A percentile compares a stretch with the other conserved stretches of the same genome.
These are phyloP conservation scores for Podospora pseudocomata DNA, from an alignment of 495 filamentous ascomycete genomes.

Conservation along the genomic window DNA sequence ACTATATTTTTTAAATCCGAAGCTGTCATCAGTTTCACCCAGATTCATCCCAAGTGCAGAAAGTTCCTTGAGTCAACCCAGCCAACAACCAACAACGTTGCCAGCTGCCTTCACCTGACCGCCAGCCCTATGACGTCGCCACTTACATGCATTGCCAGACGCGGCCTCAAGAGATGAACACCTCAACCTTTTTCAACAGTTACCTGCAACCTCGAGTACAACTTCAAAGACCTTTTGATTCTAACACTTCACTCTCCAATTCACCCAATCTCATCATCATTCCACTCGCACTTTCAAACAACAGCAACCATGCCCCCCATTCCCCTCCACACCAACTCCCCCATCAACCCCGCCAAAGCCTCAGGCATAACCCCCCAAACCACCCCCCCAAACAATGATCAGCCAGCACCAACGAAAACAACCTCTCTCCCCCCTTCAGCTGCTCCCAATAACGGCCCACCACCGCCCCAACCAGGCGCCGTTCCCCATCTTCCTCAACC, in stretches of 20 bases:
- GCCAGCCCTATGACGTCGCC: slow-evolving; percentile 29
- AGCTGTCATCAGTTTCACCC: not conserved
- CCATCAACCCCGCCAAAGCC: slow-evolving; percentile 54
- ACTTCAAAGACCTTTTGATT: slow-evolving; percentile 4
- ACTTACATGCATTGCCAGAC: slow-evolving; percentile 15
- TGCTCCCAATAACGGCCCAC: slow-evolving; percentile 32
- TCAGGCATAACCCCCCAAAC: slow-evolving; percentile 50
- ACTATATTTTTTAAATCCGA: not conserved
- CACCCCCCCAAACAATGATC: slow-evolving; percentile 35
- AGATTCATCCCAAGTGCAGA: not conserved
- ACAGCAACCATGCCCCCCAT: slow-evolving; percentile 52
- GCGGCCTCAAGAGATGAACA: slow-evolving; percentile 3
- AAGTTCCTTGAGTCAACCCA: not conserved
- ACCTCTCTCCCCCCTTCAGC: slow-evolving; percentile 27
- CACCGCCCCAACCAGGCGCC: slow-evolving; percentile 59
- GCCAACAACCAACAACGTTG: not conserved
- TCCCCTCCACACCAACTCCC: slow-evolving; percentile 55
- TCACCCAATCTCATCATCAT: not conserved
- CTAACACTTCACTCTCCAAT: not conserved
- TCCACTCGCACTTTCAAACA: not conserved
- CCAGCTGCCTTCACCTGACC: slow-evolving; percentile 21
- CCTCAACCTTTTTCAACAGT: not conserved
- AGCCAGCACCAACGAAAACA: slow-evolving; percentile 43
- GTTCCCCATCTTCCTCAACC: slow-evolving; percentile 23
- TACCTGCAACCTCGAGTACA: not conserved